Conservation (phyloP, 2,329 filamentous ascomycete genomes). For the Fusarium ramigenum region DNA sequence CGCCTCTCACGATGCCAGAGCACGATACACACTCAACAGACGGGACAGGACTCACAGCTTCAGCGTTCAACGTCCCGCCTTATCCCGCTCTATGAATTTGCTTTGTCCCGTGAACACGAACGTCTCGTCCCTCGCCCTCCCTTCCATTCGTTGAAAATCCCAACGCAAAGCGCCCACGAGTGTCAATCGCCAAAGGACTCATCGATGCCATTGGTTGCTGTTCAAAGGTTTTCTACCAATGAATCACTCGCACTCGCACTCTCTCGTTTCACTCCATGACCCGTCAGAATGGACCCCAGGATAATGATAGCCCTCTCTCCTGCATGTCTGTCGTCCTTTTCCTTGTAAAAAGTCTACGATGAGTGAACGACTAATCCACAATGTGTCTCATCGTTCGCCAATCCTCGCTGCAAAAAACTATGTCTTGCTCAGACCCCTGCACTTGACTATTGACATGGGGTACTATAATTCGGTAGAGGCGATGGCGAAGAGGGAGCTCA, state of each 20-base stretch:
- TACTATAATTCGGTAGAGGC: slow-evolving; percentile 32
- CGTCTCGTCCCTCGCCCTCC: not conserved
- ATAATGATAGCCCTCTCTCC: slow-evolving; percentile 24
- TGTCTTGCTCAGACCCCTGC: slow-evolving; percentile 19
- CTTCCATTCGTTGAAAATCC: slow-evolving; percentile 36
- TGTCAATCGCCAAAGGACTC: slow-evolving; percentile 23
- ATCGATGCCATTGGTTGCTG: slow-evolving; percentile 32
- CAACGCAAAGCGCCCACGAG: slow-evolving; percentile 36
- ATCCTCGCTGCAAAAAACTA: slow-evolving; percentile 29
- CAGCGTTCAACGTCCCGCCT: slow-evolving; percentile 1
- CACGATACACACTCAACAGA: not conserved
- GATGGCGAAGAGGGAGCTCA: slow-evolving; percentile 1
- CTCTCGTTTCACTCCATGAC: slow-evolving; percentile 37
- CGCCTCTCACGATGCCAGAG: not conserved
- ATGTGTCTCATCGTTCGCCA: slow-evolving; percentile 38
- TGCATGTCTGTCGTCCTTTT: slow-evolving; percentile 36
- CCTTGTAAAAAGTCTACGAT: slow-evolving; percentile 12
- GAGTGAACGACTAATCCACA: slow-evolving; percentile 27
- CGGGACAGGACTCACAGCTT: not conserved
- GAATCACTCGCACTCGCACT: slow-evolving; percentile 9
- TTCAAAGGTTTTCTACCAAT: slow-evolving; percentile 40
- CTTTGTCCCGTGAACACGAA: slow-evolving; percentile 17
- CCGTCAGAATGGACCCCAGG: slow-evolving; percentile 29
- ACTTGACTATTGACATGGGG: slow-evolving; percentile 34
- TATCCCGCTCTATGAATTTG: slow-evolving; percentile 17